Base-by-base conservation (phyloP, 768 basidiomycete genomes). In the Tricholomella constricta region DNA sequence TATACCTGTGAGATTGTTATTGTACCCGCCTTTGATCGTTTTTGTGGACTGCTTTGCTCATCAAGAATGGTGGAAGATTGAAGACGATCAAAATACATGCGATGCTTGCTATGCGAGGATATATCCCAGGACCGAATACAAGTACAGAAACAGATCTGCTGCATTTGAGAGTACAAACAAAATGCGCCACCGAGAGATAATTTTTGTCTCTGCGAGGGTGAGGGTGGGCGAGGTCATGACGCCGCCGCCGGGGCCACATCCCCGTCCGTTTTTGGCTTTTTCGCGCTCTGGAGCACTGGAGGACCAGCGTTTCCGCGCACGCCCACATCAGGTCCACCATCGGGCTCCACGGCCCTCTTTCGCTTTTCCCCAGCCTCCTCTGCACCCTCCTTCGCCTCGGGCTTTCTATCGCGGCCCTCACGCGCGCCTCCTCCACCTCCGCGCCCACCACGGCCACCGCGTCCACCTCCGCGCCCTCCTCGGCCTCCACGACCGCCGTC, bases 301-400 rank as follows among this genome's bases (percentile, higher is more conserved):
- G 89, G 89, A 3, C 84, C 85, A 27, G 71, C 75, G 7, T 72
- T 76, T 0, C 89, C 89, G 20, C 89, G 79, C 10, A 83, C 67
- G 9, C 89, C 89, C 23, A 78, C 75, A 59, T 86, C 81, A 2
- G 84, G 82, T 0, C 86, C 89, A 58, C 89, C 89, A 61, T 91
- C 89, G 1, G 88, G 89, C 63, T 91, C 89, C 0, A 88, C 75
- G 1, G 78, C 84, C 34, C 88, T 81, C 66, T 91, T 92, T 54
- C 89, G 75, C 73, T 92, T 92, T 58, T 87, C 87, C 25, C 88
- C 88, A 1, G 72, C 66, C 53, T 74, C 73, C 36, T 81, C 82
- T 7, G 73, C 78, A 4, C 65, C 73, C 10, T 71, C 69, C 61
- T 59, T 76, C 60, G 53, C 72, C 31, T 55, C 71, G 51, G 62